phyloP scores from a whole-genome alignment of 805 yeast genomes.

The Saccharomycopsis vini region DNA sequence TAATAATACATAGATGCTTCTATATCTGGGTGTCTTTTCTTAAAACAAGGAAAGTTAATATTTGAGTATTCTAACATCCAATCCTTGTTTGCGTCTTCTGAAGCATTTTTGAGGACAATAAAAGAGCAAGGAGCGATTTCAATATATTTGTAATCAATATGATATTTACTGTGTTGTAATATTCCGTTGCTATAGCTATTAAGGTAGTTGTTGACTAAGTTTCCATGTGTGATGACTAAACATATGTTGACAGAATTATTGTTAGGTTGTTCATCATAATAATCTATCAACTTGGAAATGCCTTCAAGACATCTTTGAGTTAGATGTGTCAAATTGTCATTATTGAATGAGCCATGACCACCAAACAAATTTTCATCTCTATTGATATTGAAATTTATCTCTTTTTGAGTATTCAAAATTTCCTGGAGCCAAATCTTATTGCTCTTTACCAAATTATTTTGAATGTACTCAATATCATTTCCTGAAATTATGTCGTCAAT shows the following conservation, averaged over 20 bases:
- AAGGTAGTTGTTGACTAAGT: conserved; percentile 13
- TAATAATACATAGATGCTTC: conserved; percentile 2
- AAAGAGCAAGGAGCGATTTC: conserved; percentile 13
- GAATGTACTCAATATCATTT: neutral
- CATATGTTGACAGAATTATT: neutral
- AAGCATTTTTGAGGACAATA: conserved; percentile 7
- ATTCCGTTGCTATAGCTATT: conserved; percentile 8
- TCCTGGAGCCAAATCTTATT: conserved; percentile 1
- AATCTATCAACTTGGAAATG: conserved; percentile 4
- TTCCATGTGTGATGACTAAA: conserved; percentile 13
- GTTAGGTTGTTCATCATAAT: neutral
- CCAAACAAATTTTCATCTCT: conserved; percentile 10
- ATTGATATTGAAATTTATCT: neutral
- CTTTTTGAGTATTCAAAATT: neutral
- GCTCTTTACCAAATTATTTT: neutral
- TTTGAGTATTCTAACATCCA: conserved; percentile 11
- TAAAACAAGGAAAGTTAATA: conserved; percentile 16
- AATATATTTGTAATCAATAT: conserved; percentile 5
- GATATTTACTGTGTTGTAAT: neutral
- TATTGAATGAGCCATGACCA: conserved; percentile 4
- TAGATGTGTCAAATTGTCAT: conserved; percentile 3
- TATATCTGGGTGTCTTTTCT: conserved; percentile 2
- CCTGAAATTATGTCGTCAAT: no score
- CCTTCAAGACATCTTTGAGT: conserved; percentile 12
- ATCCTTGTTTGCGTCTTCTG: conserved; percentile 1